Evolutionary conservation across 1,284 basidiomycete species (phyloP), one percentile per base, ranked within the genome.

Genomic region (Malassezia vespertilionis): DNA sequence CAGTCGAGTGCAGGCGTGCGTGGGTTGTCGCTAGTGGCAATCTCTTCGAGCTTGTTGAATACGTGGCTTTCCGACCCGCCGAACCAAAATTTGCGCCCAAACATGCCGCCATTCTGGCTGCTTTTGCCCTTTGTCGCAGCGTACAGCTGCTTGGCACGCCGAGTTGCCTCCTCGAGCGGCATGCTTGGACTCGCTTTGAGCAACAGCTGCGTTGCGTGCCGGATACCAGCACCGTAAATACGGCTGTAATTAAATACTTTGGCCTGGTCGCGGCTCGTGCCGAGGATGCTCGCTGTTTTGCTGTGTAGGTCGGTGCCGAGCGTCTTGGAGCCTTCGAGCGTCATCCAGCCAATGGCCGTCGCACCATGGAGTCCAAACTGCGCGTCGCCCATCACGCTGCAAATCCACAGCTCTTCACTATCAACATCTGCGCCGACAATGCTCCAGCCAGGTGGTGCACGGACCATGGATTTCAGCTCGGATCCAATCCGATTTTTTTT

Each of bases 221-320:
- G 82, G 79, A 90, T 86, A 14, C 93, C 93, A 0, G 93, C 91
- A 14, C 91, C 91, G 63, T 99, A 97, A 61, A 99, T 96, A 40
- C 93, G 82, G 33, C 90, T 95, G 68, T 99, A 97, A 71, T 99
- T 97, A 79, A 99, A 99, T 18, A 97, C 87, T 71, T 99, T 97
- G 37, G 93, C 93, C 62, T 88, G 83, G 66, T 97, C 86, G 32
- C 93, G 80, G 34, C 86, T 85, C 53, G 90, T 95, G 17, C 87
- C 86, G 38, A 97, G 75, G 59, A 97, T 97, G 50, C 75, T 81
- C 5, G 91, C 93, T 7, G 91, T 95, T 75, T 95, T 96, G 21
- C 89, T 95, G 69, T 97, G 91, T 41, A 99, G 74, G 72, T 97
- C 93, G 2, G 91, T 97, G 5, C 89, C 91, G 0, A 84, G 83